Conservation (phyloP, 768 basidiomycete species). For the Leccinum rimulosum region DNA sequence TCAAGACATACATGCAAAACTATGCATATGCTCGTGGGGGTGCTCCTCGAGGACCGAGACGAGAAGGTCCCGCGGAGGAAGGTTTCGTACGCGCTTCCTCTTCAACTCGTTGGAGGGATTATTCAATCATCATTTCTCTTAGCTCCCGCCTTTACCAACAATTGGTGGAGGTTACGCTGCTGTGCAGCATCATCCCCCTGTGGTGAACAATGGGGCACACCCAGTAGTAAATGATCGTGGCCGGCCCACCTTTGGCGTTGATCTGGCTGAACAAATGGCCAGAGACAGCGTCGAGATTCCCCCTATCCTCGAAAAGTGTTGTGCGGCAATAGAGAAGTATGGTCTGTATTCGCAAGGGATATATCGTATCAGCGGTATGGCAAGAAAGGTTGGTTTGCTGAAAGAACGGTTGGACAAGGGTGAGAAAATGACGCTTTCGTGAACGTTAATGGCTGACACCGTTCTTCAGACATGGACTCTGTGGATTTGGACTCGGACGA, state of each 20-base stretch:
- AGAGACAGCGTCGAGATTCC: slow-evolving; percentile 91
- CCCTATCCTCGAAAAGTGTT: slow-evolving; percentile 82
- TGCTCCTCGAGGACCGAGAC: slow-evolving; percentile 65
- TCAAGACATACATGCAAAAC: slow-evolving; percentile 96
- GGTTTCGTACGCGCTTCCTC: slow-evolving; percentile 74
- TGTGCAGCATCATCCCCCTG: slow-evolving; percentile 25
- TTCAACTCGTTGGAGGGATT: slow-evolving; percentile 1
- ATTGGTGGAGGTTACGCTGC: slow-evolving; percentile 32
- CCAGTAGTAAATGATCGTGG: slow-evolving; percentile 52
- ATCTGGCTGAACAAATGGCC: slow-evolving; percentile 90
- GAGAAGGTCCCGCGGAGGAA: slow-evolving; percentile 89
- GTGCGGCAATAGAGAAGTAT: slow-evolving; percentile 86
- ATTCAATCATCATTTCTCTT: slow-evolving; percentile 7
- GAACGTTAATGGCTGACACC: slow-evolving; percentile 21
- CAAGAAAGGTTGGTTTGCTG: slow-evolving; percentile 79
- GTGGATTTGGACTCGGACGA: slow-evolving; percentile 87
- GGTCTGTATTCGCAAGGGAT: slow-evolving; percentile 85
- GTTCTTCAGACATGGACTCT: slow-evolving; percentile 68
- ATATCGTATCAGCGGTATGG: slow-evolving; percentile 90
- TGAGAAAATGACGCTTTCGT: slow-evolving; percentile 27
- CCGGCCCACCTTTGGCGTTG: slow-evolving; percentile 88
- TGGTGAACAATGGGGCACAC: slow-evolving; percentile 27
- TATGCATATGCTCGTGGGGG: slow-evolving; percentile 87
- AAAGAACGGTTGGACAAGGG: slow-evolving; percentile 87
- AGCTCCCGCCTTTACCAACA: slow-evolving; percentile 65